These are phyloP conservation scores for Dictyostelium capitatum DNA, from an alignment of 78 protist genomes.

Conservation along the genomic window DNA sequence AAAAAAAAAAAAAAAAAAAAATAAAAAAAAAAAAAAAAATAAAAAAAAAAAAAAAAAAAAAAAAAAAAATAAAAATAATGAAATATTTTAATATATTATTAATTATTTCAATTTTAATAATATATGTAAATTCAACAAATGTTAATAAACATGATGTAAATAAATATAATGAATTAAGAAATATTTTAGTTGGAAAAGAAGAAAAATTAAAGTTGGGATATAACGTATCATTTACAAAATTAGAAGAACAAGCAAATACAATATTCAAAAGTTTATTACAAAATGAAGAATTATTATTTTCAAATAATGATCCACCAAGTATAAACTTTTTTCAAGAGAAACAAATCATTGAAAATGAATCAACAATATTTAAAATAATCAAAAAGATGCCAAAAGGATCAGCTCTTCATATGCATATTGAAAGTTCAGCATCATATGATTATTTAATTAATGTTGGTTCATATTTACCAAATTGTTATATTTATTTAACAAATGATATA, in stretches of 20 bases:
- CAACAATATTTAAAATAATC: slow-evolving; percentile 18
- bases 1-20: too few species aligned
- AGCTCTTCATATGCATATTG: slow-evolving; percentile 57
- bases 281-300: slow-evolving; percentile 30
- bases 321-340: slow-evolving; percentile 35
- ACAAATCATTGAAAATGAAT: slow-evolving; percentile 13
- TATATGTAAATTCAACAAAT: neutral
- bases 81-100: neutral
- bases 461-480: slow-evolving; percentile 69
- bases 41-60: too few species aligned
- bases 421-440: slow-evolving; percentile 42
- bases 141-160: neutral
- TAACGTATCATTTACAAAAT: neutral
- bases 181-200: slow-evolving; percentile 7
- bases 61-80: too few species aligned
- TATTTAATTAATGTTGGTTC: slow-evolving; percentile 35
- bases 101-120: neutral
- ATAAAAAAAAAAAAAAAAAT: too few species aligned
- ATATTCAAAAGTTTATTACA: slow-evolving; percentile 32
- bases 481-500: slow-evolving; percentile 6
- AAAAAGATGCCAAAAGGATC: slow-evolving; percentile 73
- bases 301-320: slow-evolving; percentile 59
- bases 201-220: slow-evolving; percentile 19
- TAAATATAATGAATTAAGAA: neutral
- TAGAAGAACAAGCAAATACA: slow-evolving; percentile 37